Evolutionary conservation across 176 grass and related monocot species (phyloP).

Genomic region (Zizania latifolia): DNA sequence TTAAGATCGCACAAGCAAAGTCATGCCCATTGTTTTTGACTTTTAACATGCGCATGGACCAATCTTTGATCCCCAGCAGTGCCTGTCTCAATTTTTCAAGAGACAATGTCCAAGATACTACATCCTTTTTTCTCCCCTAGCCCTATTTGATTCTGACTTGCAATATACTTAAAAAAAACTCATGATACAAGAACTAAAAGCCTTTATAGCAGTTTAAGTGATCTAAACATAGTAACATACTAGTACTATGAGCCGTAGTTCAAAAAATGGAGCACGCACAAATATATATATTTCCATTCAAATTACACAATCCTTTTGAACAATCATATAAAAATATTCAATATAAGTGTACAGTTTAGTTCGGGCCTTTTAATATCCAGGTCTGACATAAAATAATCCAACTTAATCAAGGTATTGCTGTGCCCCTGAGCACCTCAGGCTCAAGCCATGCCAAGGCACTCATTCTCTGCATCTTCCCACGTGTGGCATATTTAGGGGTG

Average conservation of each 20-base stretch:
- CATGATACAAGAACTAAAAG: not conserved
- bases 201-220: not conserved
- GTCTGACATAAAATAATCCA: not conserved
- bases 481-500: too few relatives aligned
- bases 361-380: not conserved
- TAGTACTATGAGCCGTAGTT: not conserved
- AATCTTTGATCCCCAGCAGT: conserved; percentile 19
- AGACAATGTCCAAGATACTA: not conserved
- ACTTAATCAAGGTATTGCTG: not conserved
- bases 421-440: not conserved
- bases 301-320: not conserved
- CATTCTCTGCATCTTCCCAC: not conserved
- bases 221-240: not conserved
- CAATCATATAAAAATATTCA: not conserved
- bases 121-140: not conserved
- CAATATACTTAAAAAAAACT: conserved; percentile 15
- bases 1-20: not conserved
- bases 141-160: not conserved
- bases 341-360: not conserved
- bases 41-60: not conserved
- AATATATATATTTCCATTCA: not conserved
- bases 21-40: conserved; percentile 2
- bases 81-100: conserved; percentile 16
- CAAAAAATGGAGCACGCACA: not conserved
- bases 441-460: not conserved